phyloP scores from a whole-genome alignment of 2,329 filamentous ascomycete species.

The Aspergillus uvarum region DNA sequence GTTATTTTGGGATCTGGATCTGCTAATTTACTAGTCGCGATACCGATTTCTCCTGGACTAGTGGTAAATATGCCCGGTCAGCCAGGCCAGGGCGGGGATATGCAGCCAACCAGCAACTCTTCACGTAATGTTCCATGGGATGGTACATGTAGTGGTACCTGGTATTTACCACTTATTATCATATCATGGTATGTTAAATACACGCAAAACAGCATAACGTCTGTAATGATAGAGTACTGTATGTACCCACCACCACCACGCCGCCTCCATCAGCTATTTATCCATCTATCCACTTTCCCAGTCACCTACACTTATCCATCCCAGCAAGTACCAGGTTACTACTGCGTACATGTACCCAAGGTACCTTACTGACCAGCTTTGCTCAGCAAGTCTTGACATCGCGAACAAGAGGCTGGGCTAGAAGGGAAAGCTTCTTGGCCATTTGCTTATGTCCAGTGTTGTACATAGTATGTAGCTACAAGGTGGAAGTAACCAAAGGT shows the following conservation, averaged over 20 bases:
- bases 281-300: background rate
- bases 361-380: background rate
- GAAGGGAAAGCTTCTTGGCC: background rate
- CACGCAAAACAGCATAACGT: background rate
- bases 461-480: too few species aligned
- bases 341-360: too few species aligned
- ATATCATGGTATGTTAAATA: background rate
- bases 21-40: constrained; percentile 20
- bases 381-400: background rate
- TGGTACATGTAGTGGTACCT: background rate
- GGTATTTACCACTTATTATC: background rate
- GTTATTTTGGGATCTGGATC: constrained; percentile 33
- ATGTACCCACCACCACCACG: background rate
- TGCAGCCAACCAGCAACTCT: background rate
- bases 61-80: constrained; percentile 6
- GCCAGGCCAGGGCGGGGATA: background rate
- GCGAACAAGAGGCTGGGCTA: background rate
- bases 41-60: constrained; percentile 11
- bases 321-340: background rate
- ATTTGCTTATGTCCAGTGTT: background rate
- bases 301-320: background rate
- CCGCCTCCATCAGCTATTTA: too few species aligned
- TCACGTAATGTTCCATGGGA: background rate
- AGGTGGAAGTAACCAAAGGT: background rate
- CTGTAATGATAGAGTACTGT: background rate